Evolutionary conservation across 2,329 filamentous ascomycete genomes (phyloP).

Genomic region (Diaporthe sp.): DNA sequence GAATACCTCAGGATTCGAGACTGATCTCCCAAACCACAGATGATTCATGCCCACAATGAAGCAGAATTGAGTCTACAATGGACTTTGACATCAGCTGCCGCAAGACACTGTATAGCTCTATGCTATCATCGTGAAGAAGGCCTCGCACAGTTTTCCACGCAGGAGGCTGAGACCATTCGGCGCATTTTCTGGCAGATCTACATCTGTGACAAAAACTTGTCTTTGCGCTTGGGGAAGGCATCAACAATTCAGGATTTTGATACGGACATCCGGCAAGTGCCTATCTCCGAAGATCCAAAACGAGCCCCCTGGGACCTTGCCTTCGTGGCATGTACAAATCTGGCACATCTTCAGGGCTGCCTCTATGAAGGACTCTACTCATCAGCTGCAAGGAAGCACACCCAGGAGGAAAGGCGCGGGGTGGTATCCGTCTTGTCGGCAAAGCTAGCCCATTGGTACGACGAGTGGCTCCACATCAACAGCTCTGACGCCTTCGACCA

Average conservation of each 20-base stretch:
- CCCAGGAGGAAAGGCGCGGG: not conserved
- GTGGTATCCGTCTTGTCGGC: not conserved
- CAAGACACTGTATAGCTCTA: not conserved
- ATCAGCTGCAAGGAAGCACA: not conserved
- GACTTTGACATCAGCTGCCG: slow-evolving; percentile 4
- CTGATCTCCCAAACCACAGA: not conserved
- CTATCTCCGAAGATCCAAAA: not conserved
- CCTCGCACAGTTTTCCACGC: not conserved
- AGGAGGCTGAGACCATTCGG: not conserved
- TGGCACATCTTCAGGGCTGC: not conserved
- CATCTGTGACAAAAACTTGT: not conserved
- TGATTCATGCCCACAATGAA: not conserved
- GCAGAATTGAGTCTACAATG: not conserved
- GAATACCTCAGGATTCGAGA: not conserved
- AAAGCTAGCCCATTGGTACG: not conserved
- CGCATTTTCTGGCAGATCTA: slow-evolving; percentile 1
- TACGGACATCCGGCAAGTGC: not conserved
- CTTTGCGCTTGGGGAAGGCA: not conserved
- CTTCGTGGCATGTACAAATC: not conserved
- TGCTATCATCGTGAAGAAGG: not conserved
- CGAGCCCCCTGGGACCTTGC: not conserved
- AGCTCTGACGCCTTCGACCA: not conserved
- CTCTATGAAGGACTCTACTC: slow-evolving; percentile 8
- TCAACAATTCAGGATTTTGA: not conserved
- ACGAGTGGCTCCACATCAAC: not conserved